These are phyloP conservation scores for Candida sakaeoensis DNA, from an alignment of 805 yeast species.

Conservation along the genomic window DNA sequence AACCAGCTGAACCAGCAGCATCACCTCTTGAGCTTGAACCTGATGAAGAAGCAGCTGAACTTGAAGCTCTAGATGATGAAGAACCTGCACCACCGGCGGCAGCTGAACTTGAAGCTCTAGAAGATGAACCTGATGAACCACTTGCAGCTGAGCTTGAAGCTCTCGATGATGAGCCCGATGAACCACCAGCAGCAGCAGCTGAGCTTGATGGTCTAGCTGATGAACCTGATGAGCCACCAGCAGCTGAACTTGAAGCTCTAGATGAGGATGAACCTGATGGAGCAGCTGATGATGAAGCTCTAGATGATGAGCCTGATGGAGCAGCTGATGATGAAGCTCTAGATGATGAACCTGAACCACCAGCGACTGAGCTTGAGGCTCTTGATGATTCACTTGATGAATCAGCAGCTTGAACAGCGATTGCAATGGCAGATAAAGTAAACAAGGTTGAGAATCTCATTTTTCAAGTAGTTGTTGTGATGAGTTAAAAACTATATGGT, in stretches of 20 bases:
- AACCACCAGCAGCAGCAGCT: slow-evolving; percentile 3
- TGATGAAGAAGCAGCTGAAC: slow-evolving; percentile 15
- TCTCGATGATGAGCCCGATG: slow-evolving; percentile 8
- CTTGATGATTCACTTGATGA: slow-evolving; percentile 4
- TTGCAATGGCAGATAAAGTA: slow-evolving; percentile 10
- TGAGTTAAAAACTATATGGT: too few species aligned
- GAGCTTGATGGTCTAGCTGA: slow-evolving; percentile 7
- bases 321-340: slow-evolving; percentile 10
- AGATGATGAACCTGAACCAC: slow-evolving; percentile 11
- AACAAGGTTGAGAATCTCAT: slow-evolving; percentile 11
- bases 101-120: slow-evolving; percentile 7
- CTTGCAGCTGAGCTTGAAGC: slow-evolving; percentile 10
- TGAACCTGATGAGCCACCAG: slow-evolving; percentile 12
- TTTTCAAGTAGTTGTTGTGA: background rate
- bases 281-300: slow-evolving; percentile 2
- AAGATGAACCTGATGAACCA: slow-evolving; percentile 10
- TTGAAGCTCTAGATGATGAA: slow-evolving; percentile 11
- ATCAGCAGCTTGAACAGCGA: slow-evolving; percentile 7
- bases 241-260: slow-evolving; percentile 8
- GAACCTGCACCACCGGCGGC: slow-evolving; percentile 6
- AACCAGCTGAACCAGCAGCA: slow-evolving; percentile 8
- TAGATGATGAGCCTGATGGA: slow-evolving; percentile 6
- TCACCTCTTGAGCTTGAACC: slow-evolving; percentile 8
- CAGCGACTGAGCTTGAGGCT: slow-evolving; percentile 7
- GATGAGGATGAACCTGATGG: slow-evolving; percentile 8